Base-by-base conservation (phyloP, 2,329 filamentous ascomycete genomes). In the Colletotrichum tropicicola region DNA sequence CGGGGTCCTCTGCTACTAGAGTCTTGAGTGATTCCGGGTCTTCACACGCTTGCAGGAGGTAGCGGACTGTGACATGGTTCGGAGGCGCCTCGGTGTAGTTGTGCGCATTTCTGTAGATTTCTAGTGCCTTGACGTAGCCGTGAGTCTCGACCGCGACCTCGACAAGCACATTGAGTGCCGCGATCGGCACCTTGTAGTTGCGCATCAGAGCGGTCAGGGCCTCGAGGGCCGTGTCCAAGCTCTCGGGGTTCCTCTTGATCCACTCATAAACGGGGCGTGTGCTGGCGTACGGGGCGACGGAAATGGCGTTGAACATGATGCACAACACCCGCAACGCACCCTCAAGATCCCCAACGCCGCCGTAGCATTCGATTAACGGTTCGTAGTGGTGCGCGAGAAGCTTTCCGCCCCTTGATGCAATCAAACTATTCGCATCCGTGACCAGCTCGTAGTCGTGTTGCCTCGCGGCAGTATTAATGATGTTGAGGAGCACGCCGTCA, bases 381-480 rank as follows among this genome's bases (percentile, higher is more conserved):
- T 97, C 93, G 77, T 96, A 97, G 73, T 98, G 93, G 67, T 91
- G 84, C 6, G 85, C 77, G 8, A 84, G 81, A 37, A 94, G 82
- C 41, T 85, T 82, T 2, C 85, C 84, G 13, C 83, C 83, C 23
- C 88, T 84, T 8, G 85, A 80, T 5, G 85, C 83, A 17, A 95
- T 83, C 55, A 89, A 78, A 23, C 89, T 84, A 66, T 97, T 87
- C 28, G 92, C 91, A 28, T 91, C 87, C 6, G 89, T 89, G 1
- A 91, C 92, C 9, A 98, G 82, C 0, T 82, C 76, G 2, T 87
- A 80, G 73, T 97, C 91, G 21, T 88, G 89, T 62, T 89, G 78
- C 25, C 87, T 86, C 2, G 93, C 86, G 4, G 93, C 93, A 13
- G 92, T 87, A 54, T 87, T 88, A 23, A 98, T 83, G 12, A 94